These are phyloP conservation scores for Termitomyces sp. DNA, from an alignment of 768 basidiomycete species.

Conservation along the genomic window DNA sequence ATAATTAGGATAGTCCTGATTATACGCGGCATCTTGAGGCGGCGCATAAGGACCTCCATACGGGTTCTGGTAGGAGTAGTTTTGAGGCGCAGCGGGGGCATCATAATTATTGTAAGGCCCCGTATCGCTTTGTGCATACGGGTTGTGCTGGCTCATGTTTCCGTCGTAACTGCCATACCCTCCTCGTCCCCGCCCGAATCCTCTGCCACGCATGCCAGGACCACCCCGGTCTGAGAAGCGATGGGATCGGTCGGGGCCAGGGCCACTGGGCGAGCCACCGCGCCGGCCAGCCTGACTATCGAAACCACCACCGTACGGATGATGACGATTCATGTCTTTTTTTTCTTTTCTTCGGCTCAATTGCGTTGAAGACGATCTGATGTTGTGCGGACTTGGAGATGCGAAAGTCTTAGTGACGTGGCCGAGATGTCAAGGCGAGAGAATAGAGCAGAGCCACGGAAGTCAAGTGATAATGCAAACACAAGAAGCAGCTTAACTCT, in stretches of 20 bases:
- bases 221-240: constrained; percentile 56
- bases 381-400: constrained; percentile 8
- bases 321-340: constrained; percentile 78
- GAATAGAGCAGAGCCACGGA: constrained; percentile 2
- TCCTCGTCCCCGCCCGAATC: constrained; percentile 45
- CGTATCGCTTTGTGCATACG: constrained; percentile 56
- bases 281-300: constrained; percentile 48
- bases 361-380: constrained; percentile 15
- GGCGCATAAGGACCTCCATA: constrained; percentile 48
- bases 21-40: constrained; percentile 42
- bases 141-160: constrained; percentile 40
- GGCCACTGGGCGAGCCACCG: constrained; percentile 59
- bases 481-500: constrained; percentile 25
- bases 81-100: constrained; percentile 37
- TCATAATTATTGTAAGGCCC: constrained; percentile 71
- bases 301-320: constrained; percentile 74
- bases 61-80: constrained; percentile 66
- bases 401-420: constrained; percentile 29
- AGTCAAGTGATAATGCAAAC: constrained; percentile 14
- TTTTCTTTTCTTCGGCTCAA: constrained; percentile 28
- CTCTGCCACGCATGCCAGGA: constrained; percentile 38
- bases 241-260: constrained; percentile 71
- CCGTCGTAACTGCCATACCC: constrained; percentile 52
- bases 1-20: constrained; percentile 57
- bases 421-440: constrained; percentile 9